Conservation (phyloP, 1,139 yeast species). For the Pneumocystis jirovecii region DNA sequence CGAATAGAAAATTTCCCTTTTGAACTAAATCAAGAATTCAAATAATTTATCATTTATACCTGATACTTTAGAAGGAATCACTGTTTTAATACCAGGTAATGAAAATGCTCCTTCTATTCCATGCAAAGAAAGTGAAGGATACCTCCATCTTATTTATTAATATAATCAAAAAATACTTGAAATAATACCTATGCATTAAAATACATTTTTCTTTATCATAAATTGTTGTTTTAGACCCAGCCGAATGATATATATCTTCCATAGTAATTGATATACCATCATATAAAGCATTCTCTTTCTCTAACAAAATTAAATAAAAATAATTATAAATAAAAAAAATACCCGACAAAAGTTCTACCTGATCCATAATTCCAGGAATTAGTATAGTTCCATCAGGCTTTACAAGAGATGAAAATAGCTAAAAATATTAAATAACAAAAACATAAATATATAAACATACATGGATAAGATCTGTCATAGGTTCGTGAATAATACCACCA, state of each 20-base stretch:
- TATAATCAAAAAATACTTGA: neutral
- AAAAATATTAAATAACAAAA: neutral
- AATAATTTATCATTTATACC: neutral
- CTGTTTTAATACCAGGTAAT: constrained; percentile 93
- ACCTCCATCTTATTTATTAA: constrained; percentile 18
- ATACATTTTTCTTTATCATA: constrained; percentile 66
- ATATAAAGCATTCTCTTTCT: constrained; percentile 56
- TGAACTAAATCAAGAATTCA: neutral
- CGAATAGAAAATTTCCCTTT: constrained; percentile 89
- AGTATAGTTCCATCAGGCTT: constrained; percentile 57
- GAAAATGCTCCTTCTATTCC: constrained; percentile 86
- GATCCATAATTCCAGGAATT: constrained; percentile 77
- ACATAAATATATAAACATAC: constrained; percentile 14
- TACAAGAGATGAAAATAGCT: constrained; percentile 50
- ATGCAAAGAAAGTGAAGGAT: constrained; percentile 86
- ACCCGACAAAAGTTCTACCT: constrained; percentile 84
- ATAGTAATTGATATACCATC: constrained; percentile 75
- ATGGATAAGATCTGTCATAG: constrained; percentile 82
- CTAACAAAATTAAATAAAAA: constrained; percentile 1
- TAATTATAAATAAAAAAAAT: neutral
- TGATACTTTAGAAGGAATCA: constrained; percentile 81
- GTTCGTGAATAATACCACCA: constrained; percentile 96
- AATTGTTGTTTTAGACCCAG: constrained; percentile 74
- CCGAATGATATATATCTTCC: constrained; percentile 70
- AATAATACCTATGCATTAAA: constrained; percentile 46